phyloP scores from a whole-genome alignment of 2,329 filamentous ascomycete species.

The Apiospora hydei region DNA sequence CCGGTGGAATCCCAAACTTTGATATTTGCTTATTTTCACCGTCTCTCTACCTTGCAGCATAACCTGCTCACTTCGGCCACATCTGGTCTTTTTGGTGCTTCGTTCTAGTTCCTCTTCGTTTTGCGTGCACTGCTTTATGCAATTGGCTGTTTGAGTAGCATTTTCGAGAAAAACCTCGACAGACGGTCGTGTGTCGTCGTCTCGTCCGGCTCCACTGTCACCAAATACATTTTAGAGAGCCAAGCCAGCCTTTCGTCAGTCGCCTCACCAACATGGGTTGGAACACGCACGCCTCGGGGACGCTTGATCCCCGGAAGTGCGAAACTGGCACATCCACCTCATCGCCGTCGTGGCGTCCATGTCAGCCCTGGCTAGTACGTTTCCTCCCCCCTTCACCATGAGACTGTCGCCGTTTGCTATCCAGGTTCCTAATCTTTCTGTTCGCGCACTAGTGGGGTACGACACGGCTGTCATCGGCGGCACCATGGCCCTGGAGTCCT shows the following conservation, averaged over 20 bases:
- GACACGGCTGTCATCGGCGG: constrained; percentile 24
- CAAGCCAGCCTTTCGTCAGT: not conserved
- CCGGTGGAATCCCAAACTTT: not conserved
- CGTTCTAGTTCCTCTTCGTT: not conserved
- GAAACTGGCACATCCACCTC: constrained; percentile 44
- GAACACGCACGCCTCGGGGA: constrained; percentile 44
- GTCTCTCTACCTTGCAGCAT: not conserved
- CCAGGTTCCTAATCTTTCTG: not conserved
- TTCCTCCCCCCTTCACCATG: no score
- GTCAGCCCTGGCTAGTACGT: constrained; percentile 44
- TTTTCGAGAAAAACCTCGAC: not conserved
- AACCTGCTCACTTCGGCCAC: not conserved
- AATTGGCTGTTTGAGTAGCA: not conserved
- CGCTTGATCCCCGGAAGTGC: constrained; percentile 44
- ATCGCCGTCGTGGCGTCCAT: constrained; percentile 44
- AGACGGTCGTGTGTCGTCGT: not conserved
- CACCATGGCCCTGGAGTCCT: constrained; percentile 30
- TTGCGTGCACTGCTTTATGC: not conserved
- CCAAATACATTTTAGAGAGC: not conserved
- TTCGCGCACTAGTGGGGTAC: constrained; percentile 3
- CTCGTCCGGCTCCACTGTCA: not conserved
- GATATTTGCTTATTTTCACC: not conserved
- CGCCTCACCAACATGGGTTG: not conserved
- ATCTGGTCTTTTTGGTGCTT: not conserved
- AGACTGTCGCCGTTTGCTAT: not conserved